Base-by-base conservation (phyloP, 1,284 basidiomycete genomes). In the Cerrena zonata region DNA sequence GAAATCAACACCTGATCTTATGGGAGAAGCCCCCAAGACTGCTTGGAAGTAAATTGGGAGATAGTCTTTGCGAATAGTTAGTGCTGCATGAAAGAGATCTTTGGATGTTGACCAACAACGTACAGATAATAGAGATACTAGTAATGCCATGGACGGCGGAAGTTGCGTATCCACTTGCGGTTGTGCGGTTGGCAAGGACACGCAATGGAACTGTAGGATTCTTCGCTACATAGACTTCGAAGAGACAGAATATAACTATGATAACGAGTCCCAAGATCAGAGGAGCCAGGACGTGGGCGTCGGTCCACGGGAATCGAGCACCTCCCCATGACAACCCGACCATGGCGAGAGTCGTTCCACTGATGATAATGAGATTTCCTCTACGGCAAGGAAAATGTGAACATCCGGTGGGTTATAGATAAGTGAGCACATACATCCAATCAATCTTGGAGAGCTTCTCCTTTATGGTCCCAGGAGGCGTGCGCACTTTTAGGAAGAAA, bases 1-100 rank as follows among this genome's bases (percentile, higher is more conserved):
- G 4, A 61, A 45, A 25, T 68, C 50, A 5, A 69, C 59, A 5
- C 61, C 58, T 0, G 61, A 61, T 2, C 49, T 53, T 15, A 61
- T 52, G 1, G 64, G 59, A 1, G 55, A 58, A 1, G 61, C 54
- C 57, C 65, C 47, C 58, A 66, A 54, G 48, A 65, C 62, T 2
- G 68, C 66, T 54, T 75, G 72, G 57, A 72, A 73, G 59, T 68
- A 76, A 0, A 70, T 61, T 2, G 68, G 67, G 1, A 71, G 51
- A 46, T 69, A 70, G 42, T 64, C 67, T 68, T 48, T 21, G n/a
- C 15, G 25, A 30, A 37, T 11, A 4, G 24, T 49, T 21, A 40
- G 39, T 19, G 38, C 13, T 12, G 13, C 15, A 15, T 24, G 23
- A n/a, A 30, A 19, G 22, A 24, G 7, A 27, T n/a, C 13, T n/a